Base-by-base conservation (phyloP, 257 asterid genomes). In the Ilex aquifolium region DNA sequence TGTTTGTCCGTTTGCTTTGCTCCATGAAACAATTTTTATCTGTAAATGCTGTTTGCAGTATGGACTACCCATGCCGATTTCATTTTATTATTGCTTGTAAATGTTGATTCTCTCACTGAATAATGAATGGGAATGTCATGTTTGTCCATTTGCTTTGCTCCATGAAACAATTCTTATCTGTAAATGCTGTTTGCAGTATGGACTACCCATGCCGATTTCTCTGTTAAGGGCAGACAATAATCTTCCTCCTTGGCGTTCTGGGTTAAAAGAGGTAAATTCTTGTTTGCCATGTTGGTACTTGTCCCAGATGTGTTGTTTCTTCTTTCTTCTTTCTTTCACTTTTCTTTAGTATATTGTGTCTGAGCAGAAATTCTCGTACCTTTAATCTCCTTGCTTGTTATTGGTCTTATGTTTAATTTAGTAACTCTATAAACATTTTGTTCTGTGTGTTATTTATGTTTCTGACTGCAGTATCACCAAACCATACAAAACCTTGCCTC, bases 181-280 rank as follows among this genome's bases (percentile, higher is more conserved):
- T 65, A 66, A 57, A 30, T 63, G 32, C 55, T 21, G 63, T 62
- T 70, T 69, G 72, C 85, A 93, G 99, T 93, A 93, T 73, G 99
- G 97, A 72, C 72, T 93, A 75, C 96, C 94, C 44, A 73, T 74
- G 83, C 99, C 97, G 4, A 64, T 93, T 75, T 82, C 95, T 57
- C 72, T 93, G 69, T 67, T 93, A 63, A 85, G 99, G 85, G 99
- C 99, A 57, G 99, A 93, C 72, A 93, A 93, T 77, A 90, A 90
- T 59, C 92, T 87, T 73, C 99, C 97, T 70, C 97, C 99, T 59
- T 93, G 99, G 99, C 96, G 97, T 59, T 61, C 80, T 31, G 95
- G 88, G 61, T 73, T 93, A 69, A 79, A 78, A 72, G 99, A 93
- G 96, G 99, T 92, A 77, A 51, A 21, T 62, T 68, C 2, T 56